Evolutionary conservation across 2,329 filamentous ascomycete species (phyloP).

Genomic region (Curvularia hawaiiensis): DNA sequence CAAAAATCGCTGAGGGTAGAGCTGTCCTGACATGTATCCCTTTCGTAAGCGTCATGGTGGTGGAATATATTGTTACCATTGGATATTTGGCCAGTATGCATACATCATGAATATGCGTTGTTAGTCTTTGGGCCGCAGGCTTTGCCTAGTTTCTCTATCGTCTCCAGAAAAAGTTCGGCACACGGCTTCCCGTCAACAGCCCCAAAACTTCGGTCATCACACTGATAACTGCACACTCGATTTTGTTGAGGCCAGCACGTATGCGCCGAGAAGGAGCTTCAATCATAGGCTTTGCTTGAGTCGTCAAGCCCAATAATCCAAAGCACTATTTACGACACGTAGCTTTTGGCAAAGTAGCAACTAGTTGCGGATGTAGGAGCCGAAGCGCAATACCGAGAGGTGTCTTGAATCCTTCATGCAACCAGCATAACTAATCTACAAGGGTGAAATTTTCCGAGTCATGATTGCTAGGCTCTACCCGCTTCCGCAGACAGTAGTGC

Average conservation of each 20-base stretch:
- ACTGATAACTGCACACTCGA: neutral
- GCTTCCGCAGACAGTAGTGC: neutral
- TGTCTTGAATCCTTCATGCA: neutral
- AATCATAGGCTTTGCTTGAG: neutral
- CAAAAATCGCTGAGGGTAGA: too few relatives aligned
- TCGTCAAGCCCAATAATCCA: neutral
- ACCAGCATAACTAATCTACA: neutral
- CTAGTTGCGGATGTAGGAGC: neutral
- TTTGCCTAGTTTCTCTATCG: too few relatives aligned
- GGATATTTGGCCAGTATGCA: too few relatives aligned
- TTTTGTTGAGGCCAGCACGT: neutral
- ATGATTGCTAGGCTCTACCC: neutral
- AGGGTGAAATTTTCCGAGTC: neutral
- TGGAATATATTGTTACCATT: too few relatives aligned
- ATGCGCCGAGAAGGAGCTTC: neutral
- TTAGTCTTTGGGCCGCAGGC: too few relatives aligned
- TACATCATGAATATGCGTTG: too few relatives aligned
- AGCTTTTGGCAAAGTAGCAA: neutral
- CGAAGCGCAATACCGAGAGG: neutral
- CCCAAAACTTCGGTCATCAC: neutral
- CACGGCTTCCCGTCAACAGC: neutral
- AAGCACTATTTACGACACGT: neutral
- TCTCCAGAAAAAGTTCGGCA: too few relatives aligned
- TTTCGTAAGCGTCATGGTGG: too few relatives aligned
- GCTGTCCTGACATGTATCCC: too few relatives aligned